Base-by-base conservation (phyloP, 177 flowering plant genomes). In the Telopea speciosissima region DNA sequence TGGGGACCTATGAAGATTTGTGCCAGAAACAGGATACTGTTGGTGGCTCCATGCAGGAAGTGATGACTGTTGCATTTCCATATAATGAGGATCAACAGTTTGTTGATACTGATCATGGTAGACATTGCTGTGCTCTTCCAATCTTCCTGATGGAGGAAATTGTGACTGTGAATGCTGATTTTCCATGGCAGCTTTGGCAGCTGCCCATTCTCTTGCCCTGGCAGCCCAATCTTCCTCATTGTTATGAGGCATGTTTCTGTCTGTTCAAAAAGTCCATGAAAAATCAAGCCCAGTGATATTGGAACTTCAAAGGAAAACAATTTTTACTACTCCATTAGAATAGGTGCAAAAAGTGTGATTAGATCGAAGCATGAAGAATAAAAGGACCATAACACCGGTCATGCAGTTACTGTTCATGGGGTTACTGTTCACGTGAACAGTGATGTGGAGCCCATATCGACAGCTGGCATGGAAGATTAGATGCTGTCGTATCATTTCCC, bases 221-320 rank as follows among this genome's bases (percentile, higher is more conserved):
- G 98, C 91, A 73, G 88, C 99, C 99, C 94, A 96, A 71, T 90
- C 99, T 76, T 90, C 93, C 71, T 80, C 92, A 81, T 86, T 85
- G 79, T 68, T 85, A 67, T 79, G 85, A 25, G 80, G 76, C 78
- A 69, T 68, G 61, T 28, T 61, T 68, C 61, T 63, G 60, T 78
- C 90, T 85, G 83, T 62, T 56, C 54, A 49, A 16, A 13, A 49
- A 49, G 17, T 11, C 54, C 3, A 49, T 49, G 19, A 13, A 49
- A 49, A 49, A 49, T 49, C 54, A 6, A 36, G 40, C 40, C 40
- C 5, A 36, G 6, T 8, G 0, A 8, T 36, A 5, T 5, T 36
- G 40, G 33, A 36, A 36, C 9, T 36, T 36, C 6, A 8, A 36
- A 36, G 40, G 40, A 36, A 36, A 36, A 36, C 8, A 36, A 36